These are phyloP conservation scores for Cyberlindnera xylosilytica DNA, from an alignment of 805 yeast genomes.

Conservation along the genomic window DNA sequence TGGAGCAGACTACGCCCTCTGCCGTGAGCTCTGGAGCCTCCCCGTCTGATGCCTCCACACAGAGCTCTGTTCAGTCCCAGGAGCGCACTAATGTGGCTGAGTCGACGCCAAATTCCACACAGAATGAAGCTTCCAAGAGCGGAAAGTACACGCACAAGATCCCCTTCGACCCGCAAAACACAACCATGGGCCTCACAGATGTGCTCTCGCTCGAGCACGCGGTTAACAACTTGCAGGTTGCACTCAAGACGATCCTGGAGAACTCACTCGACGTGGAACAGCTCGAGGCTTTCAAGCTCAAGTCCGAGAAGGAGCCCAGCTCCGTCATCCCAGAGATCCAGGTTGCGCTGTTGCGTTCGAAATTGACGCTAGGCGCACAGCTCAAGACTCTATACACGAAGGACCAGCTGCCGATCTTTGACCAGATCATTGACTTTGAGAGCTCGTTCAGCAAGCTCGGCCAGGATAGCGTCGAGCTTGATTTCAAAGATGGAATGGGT, in stretches of 20 bases:
- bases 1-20: neutral
- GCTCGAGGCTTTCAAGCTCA: constrained; percentile 32
- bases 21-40: too few species aligned
- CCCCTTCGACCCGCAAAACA: neutral
- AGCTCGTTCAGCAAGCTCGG: neutral
- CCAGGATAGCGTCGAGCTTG: constrained; percentile 5
- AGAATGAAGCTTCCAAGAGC: neutral
- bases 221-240: constrained; percentile 47
- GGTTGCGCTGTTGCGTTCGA: constrained; percentile 49
- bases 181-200: constrained; percentile 21
- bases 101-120: too few species aligned
- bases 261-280: constrained; percentile 54
- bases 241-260: constrained; percentile 46
- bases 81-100: too few species aligned
- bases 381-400: constrained; percentile 51
- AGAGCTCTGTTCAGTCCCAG: too few species aligned
- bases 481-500: constrained; percentile 5
- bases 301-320: constrained; percentile 24
- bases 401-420: constrained; percentile 50
- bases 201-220: constrained; percentile 47
- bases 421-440: constrained; percentile 47
- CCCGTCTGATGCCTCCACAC: too few species aligned
- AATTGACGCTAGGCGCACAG: constrained; percentile 57
- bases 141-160: constrained; percentile 7
- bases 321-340: constrained; percentile 39